phyloP scores from a whole-genome alignment of 805 yeast genomes.

The Candida incommunis region DNA sequence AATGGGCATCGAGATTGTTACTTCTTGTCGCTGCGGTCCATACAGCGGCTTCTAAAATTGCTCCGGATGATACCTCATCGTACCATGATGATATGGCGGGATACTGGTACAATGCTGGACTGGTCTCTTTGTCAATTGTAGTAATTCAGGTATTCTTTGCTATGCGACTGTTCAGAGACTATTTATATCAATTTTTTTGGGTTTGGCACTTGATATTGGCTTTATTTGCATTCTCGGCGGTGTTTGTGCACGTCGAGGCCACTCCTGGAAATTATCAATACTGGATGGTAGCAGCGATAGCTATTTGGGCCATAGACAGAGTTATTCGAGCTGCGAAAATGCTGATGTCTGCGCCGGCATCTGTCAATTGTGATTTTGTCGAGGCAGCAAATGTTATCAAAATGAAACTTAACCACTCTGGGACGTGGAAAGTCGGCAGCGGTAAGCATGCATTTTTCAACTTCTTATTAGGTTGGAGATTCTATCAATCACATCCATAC shows the following conservation, averaged over 20 bases:
- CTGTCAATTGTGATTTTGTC: not conserved
- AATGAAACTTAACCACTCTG: not conserved
- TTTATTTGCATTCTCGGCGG: not conserved
- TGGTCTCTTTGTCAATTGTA: not conserved
- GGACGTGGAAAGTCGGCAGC: not conserved
- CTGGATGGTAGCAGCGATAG: slow-evolving; percentile 27
- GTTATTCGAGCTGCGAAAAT: slow-evolving; percentile 40
- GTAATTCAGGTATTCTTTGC: not conserved
- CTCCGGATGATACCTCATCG: not conserved
- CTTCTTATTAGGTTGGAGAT: not conserved
- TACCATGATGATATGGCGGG: not conserved
- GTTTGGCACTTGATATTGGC: not conserved
- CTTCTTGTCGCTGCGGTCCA: slow-evolving; percentile 35
- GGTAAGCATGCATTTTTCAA: not conserved
- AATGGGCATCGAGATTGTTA: slow-evolving; percentile 39
- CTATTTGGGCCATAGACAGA: slow-evolving; percentile 58
- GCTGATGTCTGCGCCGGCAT: not conserved
- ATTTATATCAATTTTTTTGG: not conserved
- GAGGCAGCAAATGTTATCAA: not conserved
- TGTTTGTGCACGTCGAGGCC: not conserved
- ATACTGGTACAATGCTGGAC: not conserved
- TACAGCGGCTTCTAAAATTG: slow-evolving; percentile 23
- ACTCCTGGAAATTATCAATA: not conserved
- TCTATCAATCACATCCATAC: not conserved
- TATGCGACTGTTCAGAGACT: not conserved